Base-by-base conservation (phyloP, 352 stramenopile genomes). In the Pilasporangium apinafurcum region DNA sequence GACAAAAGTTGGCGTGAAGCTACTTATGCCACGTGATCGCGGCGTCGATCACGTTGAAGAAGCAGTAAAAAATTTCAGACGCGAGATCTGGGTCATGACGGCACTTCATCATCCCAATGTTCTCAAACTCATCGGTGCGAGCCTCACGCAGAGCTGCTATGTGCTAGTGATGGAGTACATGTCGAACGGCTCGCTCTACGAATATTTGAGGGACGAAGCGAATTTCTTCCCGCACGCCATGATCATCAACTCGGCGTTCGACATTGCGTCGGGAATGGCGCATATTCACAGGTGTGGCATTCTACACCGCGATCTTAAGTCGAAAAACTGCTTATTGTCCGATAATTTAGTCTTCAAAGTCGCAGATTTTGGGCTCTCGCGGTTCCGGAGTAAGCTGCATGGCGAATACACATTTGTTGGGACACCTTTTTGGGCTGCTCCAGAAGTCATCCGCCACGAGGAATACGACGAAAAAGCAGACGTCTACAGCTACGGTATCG, bases 161-260 rank as follows among this genome's bases (percentile, higher is more conserved):
- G 78, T 90, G 18, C 66, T 90, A 21, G 70, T 90, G 20, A 90
- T 90, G 78, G 78, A 90, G 53, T 90, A 90, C 55, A 90, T 90
- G 78, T 55, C 78, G 18, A 90, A 90, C 44, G 78, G 78, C 26
- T 86, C 75, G n/a, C 47, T 90, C 9, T 90, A 90, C 57, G 78
- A 90, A 13, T 90, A 88, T 37, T 30, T 90, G 17, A 69, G 78
- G 26, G 78, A 90, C 44, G 53, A 70, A 24, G 73, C 68, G 27
- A 90, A 88, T 39, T 86, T 90, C 25, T 73, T 88, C 37, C 78
- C 78, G 0, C 48, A 66, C 3, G 67, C 73, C 37, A 68, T 90
- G 48, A 48, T 88, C 5, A 50, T 79, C 27, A 86, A 62, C 3
- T 74, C 54, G 20, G 75, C 78, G 3, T 59, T 78, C 8, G 78